Evolutionary conservation across 805 yeast genomes (phyloP).

Genomic region (Cyberlindnera suaveolens): DNA sequence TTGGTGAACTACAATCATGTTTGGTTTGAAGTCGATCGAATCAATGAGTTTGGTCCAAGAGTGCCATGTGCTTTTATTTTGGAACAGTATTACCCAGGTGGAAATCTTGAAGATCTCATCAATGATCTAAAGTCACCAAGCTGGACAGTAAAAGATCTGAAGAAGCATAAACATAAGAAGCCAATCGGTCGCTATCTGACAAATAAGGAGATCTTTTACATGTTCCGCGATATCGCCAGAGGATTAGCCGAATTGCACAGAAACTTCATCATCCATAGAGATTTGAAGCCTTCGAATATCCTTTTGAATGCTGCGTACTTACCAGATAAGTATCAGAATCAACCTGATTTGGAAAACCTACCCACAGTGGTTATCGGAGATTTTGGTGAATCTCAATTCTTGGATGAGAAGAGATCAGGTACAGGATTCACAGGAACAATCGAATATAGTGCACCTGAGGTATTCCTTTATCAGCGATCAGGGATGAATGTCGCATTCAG

Average conservation of each 20-base stretch:
- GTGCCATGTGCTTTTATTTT: slow-evolving; percentile 73
- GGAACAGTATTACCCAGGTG: slow-evolving; percentile 87
- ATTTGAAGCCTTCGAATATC: slow-evolving; percentile 86
- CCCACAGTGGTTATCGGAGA: slow-evolving; percentile 82
- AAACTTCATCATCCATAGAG: slow-evolving; percentile 79
- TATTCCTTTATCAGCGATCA: slow-evolving; percentile 6
- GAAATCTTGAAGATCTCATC: slow-evolving; percentile 70
- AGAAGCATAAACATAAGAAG: slow-evolving; percentile 27
- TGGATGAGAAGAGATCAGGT: slow-evolving; percentile 56
- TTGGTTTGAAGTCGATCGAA: slow-evolving; percentile 70
- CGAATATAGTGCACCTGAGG: slow-evolving; percentile 84
- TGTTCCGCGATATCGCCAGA: slow-evolving; percentile 57
- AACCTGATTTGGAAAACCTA: slow-evolving; percentile 23
- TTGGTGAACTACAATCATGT: slow-evolving; percentile 85
- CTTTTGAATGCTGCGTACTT: slow-evolving; percentile 35
- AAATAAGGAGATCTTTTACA: slow-evolving; percentile 57
- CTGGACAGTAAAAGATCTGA: slow-evolving; percentile 30
- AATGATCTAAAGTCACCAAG: slow-evolving; percentile 30
- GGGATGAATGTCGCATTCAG: slow-evolving; percentile 42
- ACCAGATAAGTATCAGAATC: slow-evolving; percentile 7
- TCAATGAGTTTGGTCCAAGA: slow-evolving; percentile 46
- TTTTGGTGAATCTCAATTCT: slow-evolving; percentile 82
- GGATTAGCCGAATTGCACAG: slow-evolving; percentile 72
- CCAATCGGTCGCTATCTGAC: slow-evolving; percentile 33
- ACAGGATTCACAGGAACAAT: slow-evolving; percentile 86